Percentiles rank a stretch among this genome's conserved stretches.
Evolutionary conservation across 768 basidiomycete genomes (phyloP).

Genomic region (Tubosaeta sp.): DNA sequence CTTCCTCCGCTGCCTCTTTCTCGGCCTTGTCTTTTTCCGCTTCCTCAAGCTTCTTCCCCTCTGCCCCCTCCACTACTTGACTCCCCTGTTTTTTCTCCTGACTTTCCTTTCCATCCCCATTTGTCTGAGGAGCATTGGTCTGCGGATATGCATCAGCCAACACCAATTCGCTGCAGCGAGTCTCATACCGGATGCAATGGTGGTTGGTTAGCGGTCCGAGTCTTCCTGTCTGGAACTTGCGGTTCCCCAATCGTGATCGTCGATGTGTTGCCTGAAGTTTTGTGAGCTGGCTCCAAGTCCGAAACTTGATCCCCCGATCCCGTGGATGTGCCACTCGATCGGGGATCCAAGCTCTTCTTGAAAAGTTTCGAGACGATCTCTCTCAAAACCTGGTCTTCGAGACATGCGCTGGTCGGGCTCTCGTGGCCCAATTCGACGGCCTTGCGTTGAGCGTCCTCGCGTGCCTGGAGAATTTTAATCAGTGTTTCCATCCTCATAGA

Average conservation of each 20-base stretch:
- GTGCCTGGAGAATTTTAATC: conserved; percentile 48
- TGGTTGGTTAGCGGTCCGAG: not conserved
- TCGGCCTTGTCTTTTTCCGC: not conserved
- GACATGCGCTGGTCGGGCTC: conserved; percentile 31
- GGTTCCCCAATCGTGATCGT: conserved; percentile 9
- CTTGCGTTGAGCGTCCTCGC: conserved; percentile 45
- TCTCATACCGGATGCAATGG: conserved; percentile 6
- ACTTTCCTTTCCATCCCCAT: not conserved
- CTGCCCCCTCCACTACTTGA: not conserved
- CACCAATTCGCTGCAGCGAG: not conserved
- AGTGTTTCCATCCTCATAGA: conserved; percentile 54
- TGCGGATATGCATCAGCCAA: conserved; percentile 1
- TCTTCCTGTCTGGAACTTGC: conserved; percentile 8
- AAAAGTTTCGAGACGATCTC: conserved; percentile 33
- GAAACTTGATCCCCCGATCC: conserved; percentile 17
- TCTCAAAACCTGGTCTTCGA: conserved; percentile 28
- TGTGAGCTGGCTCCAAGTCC: not conserved
- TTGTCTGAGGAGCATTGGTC: not conserved
- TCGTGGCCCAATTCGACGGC: conserved; percentile 26
- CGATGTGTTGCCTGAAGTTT: not conserved
- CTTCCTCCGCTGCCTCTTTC: not conserved
- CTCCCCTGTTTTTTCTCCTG: not conserved
- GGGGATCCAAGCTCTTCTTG: conserved; percentile 18
- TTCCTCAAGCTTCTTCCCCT: not conserved
- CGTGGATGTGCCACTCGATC: conserved; percentile 10